Conservation (phyloP, 83 land plant species). For the Picea engelmannii region DNA sequence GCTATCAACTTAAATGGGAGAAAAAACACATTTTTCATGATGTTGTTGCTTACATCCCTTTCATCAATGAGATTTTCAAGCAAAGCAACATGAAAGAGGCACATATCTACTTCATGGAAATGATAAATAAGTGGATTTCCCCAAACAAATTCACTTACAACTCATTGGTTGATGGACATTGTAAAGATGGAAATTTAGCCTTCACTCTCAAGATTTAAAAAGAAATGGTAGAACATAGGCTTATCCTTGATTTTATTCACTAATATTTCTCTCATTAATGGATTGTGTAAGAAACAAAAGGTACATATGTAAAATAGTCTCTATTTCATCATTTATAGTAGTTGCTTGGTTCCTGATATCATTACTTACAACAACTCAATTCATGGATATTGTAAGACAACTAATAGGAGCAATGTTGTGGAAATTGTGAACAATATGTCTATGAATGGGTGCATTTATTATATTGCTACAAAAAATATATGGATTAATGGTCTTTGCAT, state of each 20-base stretch:
- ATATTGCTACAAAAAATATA: slow-evolving; percentile 58
- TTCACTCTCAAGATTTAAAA: slow-evolving; percentile 43
- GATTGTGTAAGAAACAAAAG: slow-evolving; percentile 51
- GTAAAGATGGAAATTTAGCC: slow-evolving; percentile 38
- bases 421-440: slow-evolving; percentile 37
- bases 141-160: slow-evolving; percentile 70
- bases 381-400: slow-evolving; percentile 45
- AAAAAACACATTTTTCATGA: slow-evolving; percentile 38
- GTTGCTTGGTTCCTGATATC: slow-evolving; percentile 47
- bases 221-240: slow-evolving; percentile 54
- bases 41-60: slow-evolving; percentile 50
- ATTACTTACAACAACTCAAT: slow-evolving; percentile 65
- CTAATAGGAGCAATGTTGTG: slow-evolving; percentile 37
- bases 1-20: slow-evolving; percentile 51
- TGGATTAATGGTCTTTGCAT: slow-evolving; percentile 44
- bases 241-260: slow-evolving; percentile 54
- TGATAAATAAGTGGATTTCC: slow-evolving; percentile 45
- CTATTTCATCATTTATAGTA: slow-evolving; percentile 27
- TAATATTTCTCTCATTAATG: slow-evolving; percentile 53
- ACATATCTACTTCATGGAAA: slow-evolving; percentile 30
- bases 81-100: slow-evolving; percentile 38
- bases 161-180: slow-evolving; percentile 56
- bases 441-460: slow-evolving; percentile 39
- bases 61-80: slow-evolving; percentile 51
- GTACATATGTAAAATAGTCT: slow-evolving; percentile 40